These are phyloP conservation scores for Endocladia muricata DNA, from an alignment of 31 red algal genomes.

Conservation along the genomic window DNA sequence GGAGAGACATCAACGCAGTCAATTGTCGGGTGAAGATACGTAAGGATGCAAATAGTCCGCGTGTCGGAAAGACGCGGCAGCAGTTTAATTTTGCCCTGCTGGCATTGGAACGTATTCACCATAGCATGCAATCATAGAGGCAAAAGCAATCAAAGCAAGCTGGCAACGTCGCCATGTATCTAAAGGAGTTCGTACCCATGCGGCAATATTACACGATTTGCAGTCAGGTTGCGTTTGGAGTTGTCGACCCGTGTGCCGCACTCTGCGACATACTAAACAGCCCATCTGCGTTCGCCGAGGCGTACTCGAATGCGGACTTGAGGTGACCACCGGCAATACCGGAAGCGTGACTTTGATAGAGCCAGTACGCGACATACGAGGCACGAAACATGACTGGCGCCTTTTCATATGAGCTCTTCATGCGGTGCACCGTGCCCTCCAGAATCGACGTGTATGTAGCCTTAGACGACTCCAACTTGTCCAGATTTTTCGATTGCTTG, in stretches of 20 bases:
- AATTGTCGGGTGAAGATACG: too few relatives aligned
- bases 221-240: too few relatives aligned
- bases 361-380: slow-evolving; percentile 62
- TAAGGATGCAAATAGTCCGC: too few relatives aligned
- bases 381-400: slow-evolving; percentile 57
- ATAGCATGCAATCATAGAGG: too few relatives aligned
- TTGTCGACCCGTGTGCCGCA: too few relatives aligned
- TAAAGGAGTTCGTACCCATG: too few relatives aligned
- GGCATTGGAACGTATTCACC: too few relatives aligned
- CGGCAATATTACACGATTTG: too few relatives aligned
- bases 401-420: slow-evolving; percentile 69
- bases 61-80: too few relatives aligned
- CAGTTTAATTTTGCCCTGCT: too few relatives aligned
- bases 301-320: slow-evolving; percentile 29
- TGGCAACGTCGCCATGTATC: too few relatives aligned
- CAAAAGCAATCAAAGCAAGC: too few relatives aligned
- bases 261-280: slow-evolving; percentile 23
- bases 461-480: slow-evolving; percentile 58
- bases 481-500: slow-evolving; percentile 50
- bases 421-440: slow-evolving; percentile 49
- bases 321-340: slow-evolving; percentile 23
- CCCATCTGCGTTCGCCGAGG: slow-evolving; percentile 23
- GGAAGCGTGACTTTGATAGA: slow-evolving; percentile 43
- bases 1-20: slow-evolving; percentile 23
- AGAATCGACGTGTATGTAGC: slow-evolving; percentile 59